These are phyloP conservation scores for Boletus edulis DNA, from an alignment of 768 basidiomycete species.

Conservation along the genomic window DNA sequence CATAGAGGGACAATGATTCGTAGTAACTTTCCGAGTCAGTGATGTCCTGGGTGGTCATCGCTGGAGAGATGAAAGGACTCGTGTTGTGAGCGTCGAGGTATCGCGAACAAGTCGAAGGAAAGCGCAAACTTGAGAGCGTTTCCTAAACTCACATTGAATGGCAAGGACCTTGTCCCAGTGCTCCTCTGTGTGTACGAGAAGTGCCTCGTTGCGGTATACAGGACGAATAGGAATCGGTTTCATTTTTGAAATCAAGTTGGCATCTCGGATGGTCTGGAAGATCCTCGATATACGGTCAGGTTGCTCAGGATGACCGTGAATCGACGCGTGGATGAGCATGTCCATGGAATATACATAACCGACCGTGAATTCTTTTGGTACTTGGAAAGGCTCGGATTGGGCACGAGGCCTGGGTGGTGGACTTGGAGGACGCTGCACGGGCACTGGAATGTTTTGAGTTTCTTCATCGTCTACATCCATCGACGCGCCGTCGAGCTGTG, in stretches of 20 bases:
- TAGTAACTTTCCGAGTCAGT: constrained; percentile 78
- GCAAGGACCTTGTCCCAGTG: constrained; percentile 90
- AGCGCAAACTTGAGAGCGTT: not conserved
- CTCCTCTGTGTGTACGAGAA: constrained; percentile 87
- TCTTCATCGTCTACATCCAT: constrained; percentile 31
- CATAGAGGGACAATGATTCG: constrained; percentile 89
- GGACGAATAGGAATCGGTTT: constrained; percentile 72
- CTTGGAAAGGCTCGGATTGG: constrained; percentile 32
- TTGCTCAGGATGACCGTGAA: constrained; percentile 71
- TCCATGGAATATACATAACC: constrained; percentile 85
- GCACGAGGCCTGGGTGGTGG: constrained; percentile 22
- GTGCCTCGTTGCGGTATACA: constrained; percentile 72
- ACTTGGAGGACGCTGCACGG: constrained; percentile 16
- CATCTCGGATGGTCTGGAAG: constrained; percentile 58
- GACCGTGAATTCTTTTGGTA: constrained; percentile 38
- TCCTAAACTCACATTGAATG: constrained; percentile 64
- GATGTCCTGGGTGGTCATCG: constrained; percentile 73
- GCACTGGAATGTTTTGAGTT: not conserved
- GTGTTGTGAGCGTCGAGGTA: constrained; percentile 13
- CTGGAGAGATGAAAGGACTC: constrained; percentile 37
- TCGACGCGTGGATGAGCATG: constrained; percentile 82
- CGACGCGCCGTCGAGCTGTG: constrained; percentile 15
- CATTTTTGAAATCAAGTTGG: constrained; percentile 68
- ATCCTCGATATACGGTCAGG: constrained; percentile 78
- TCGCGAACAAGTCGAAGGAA: not conserved